Conservation (phyloP, 495 filamentous ascomycete species). For the Aspergillus carlsbadensis region DNA sequence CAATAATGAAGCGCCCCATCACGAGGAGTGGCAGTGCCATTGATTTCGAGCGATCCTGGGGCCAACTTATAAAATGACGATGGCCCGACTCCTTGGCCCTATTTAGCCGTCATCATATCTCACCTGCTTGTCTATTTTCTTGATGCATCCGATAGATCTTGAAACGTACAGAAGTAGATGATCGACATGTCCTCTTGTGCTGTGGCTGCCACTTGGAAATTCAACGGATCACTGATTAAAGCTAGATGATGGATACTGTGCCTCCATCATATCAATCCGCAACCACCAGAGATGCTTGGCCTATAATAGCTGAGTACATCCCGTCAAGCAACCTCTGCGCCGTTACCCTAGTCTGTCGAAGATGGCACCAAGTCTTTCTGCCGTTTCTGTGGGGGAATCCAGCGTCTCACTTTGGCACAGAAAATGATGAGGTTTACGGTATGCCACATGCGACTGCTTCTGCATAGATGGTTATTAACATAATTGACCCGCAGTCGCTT, state of each 20-base stretch:
- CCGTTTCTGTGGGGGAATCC: constrained; percentile 67
- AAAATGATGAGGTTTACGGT: constrained; percentile 65
- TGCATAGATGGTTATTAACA: constrained; percentile 3
- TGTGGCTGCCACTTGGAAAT: background rate
- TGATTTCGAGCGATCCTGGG: background rate
- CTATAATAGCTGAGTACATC: constrained; percentile 61
- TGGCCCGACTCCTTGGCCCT: constrained; percentile 10
- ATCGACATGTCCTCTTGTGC: background rate
- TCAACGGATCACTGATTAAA: background rate
- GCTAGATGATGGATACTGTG: constrained; percentile 47
- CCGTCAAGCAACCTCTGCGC: constrained; percentile 58
- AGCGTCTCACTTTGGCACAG: constrained; percentile 60
- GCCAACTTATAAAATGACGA: background rate
- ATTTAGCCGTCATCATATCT: background rate
- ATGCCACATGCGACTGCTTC: background rate
- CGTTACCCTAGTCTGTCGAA: constrained; percentile 54
- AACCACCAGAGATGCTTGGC: constrained; percentile 58
- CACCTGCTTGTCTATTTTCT: background rate
- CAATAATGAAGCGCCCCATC: constrained; percentile 6
- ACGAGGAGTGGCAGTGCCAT: constrained; percentile 17
- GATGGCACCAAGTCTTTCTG: constrained; percentile 60
- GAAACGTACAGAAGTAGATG: background rate
- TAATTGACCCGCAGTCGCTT: constrained; percentile 45
- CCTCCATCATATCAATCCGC: constrained; percentile 62
- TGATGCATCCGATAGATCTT: background rate